These are phyloP conservation scores for Apiotrichum veenhuisii DNA, from an alignment of 1,284 basidiomycete genomes.

Conservation along the genomic window DNA sequence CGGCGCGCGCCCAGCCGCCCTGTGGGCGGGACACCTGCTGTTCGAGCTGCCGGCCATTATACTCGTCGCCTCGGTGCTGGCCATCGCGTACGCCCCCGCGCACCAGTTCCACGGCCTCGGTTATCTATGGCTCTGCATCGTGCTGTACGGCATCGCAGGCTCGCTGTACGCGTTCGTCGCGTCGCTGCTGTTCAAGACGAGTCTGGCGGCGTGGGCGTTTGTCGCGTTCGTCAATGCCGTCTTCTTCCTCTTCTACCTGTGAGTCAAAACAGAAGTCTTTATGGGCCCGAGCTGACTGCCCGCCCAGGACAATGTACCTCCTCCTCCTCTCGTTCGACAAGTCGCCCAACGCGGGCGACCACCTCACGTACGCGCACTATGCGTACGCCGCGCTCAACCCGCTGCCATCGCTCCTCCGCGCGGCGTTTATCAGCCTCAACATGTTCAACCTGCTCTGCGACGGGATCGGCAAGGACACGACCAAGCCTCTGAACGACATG, in stretches of 20 bases:
- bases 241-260: conserved; percentile 59
- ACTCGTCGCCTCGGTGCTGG: conserved; percentile 59
- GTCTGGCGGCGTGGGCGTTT: conserved; percentile 68
- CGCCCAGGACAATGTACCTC: conserved; percentile 59
- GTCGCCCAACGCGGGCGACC: conserved; percentile 55
- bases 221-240: conserved; percentile 71
- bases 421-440: conserved; percentile 68
- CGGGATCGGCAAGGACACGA: conserved; percentile 55
- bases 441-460: conserved; percentile 70
- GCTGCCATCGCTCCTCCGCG: conserved; percentile 61
- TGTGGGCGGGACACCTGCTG: conserved; percentile 74
- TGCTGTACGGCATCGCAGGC: conserved; percentile 66
- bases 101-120: conserved; percentile 69
- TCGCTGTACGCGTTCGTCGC: conserved; percentile 66
- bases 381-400: conserved; percentile 65
- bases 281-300: conserved; percentile 1
- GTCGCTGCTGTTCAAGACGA: conserved; percentile 61
- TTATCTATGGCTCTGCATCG: conserved; percentile 59
- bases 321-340: conserved; percentile 61
- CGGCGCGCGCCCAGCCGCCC: conserved; percentile 65
- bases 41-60: conserved; percentile 65
- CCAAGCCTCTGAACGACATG: conserved; percentile 57
- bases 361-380: conserved; percentile 64
- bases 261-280: too few species aligned
- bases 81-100: conserved; percentile 60